Base-by-base conservation (phyloP, 768 basidiomycete genomes). In the Infundibulicybe gibba region DNA sequence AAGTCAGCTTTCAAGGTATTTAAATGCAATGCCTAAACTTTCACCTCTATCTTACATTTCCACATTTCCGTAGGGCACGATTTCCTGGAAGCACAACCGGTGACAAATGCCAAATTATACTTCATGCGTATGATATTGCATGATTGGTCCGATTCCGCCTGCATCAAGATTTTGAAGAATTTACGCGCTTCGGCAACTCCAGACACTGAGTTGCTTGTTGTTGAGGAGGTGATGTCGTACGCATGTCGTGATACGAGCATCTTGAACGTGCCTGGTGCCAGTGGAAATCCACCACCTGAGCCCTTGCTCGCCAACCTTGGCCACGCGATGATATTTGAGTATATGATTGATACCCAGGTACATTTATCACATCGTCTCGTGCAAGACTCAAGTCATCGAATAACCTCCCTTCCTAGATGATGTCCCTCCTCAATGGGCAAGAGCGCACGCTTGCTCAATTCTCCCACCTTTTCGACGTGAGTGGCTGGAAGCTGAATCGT, bases 61-160 rank as follows among this genome's bases (percentile, higher is more conserved):
- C 25, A 32, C 9, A 40, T 9, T n/a, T 17, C 37, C 13, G 6
- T 44, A 63, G 58, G 34, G 0, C 64, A 68, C 40, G 53, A 65
- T 47, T 68, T 68, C 54, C 65, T 69, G 51, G 48, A 38, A 3
- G 56, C 66, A 17, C 60, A 66, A 34, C 59, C 61, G 8, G 49
- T 61, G 32, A 55, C 57, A 45, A 49, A 49, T 19, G 62, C 63
- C 32, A 49, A 54, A 10, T 43, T 64, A 6, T 65, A 61, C 49
- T 58, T 61, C 51, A 40, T 61, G 15, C 58, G 66, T 16, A 47
- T 55, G 6, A 58, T 67, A 45, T 48, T 67, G 33, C 69, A 71
- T 44, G 65, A 71, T 47, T 66, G 58, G 57, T 42, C 58, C 9
- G 55, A 60, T 35, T 21, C 31, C 17, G 53, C 57, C 17, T 49